Percentiles rank a stretch among this genome's conserved stretches.
Conservation (phyloP, 1,284 basidiomycete species). For the Rugosomyces carneus region DNA sequence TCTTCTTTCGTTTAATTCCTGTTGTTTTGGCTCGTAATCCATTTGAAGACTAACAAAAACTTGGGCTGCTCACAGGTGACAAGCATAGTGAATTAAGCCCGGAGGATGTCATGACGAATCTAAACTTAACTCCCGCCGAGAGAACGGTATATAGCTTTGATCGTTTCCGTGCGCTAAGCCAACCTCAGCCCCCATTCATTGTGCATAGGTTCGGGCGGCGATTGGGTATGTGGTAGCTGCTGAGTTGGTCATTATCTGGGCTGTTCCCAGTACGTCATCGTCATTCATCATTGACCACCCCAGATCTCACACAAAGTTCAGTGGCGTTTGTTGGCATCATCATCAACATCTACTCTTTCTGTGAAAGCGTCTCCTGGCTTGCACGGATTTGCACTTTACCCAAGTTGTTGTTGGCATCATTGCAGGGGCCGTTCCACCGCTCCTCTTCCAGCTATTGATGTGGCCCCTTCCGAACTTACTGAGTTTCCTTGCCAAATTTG, state of each 20-base stretch:
- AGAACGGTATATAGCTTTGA: conserved; percentile 33
- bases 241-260: conserved; percentile 67
- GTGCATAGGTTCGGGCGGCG: conserved; percentile 44
- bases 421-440: conserved; percentile 81
- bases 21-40: no score
- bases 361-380: conserved; percentile 62
- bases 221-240: conserved; percentile 60
- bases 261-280: conserved; percentile 50
- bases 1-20: no score
- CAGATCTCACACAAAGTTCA: conserved; percentile 12
- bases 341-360: conserved; percentile 77
- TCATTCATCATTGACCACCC: no score
- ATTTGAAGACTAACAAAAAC: no score
- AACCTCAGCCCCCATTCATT: no score
- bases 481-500: conserved; percentile 68
- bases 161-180: no score
- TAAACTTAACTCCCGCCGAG: conserved; percentile 88
- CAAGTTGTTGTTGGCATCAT: conserved; percentile 73
- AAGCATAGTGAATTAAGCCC: conserved; percentile 74
- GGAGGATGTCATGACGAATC: conserved; percentile 84
- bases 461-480: conserved; percentile 87
- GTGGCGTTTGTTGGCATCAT: conserved; percentile 85
- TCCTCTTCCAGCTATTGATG: conserved; percentile 84
- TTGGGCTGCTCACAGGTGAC: conserved; percentile 25
- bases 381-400: conserved; percentile 80